Conservation (phyloP, 305 asterid species). For the Ilex paraguariensis region DNA sequence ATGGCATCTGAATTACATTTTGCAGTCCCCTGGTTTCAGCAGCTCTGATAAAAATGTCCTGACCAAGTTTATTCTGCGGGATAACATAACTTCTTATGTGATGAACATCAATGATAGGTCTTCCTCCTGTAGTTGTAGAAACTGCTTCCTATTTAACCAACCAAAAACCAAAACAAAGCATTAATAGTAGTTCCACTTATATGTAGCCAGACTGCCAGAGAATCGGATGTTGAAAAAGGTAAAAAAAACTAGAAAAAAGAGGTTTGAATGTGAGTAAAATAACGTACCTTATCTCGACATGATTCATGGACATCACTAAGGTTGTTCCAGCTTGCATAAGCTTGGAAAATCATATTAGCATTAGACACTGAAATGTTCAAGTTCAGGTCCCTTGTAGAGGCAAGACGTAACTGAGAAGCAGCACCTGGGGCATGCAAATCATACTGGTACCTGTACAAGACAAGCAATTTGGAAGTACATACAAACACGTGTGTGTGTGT, state of each 20-base stretch:
- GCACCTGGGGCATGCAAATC: constrained; percentile 75
- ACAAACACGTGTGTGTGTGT: background rate
- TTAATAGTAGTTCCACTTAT: constrained; percentile 1
- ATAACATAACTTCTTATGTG: constrained; percentile 61
- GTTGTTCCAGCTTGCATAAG: constrained; percentile 95
- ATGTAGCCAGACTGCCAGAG: background rate
- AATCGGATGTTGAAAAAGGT: background rate
- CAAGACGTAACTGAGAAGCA: constrained; percentile 79
- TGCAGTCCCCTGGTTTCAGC: constrained; percentile 46
- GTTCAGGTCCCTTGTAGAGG: constrained; percentile 72
- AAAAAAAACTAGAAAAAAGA: background rate
- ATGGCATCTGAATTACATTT: constrained; percentile 64
- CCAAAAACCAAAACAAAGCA: constrained; percentile 16
- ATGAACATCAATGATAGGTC: constrained; percentile 64
- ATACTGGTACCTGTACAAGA: constrained; percentile 56
- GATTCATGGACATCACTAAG: constrained; percentile 56
- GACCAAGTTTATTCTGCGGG: constrained; percentile 90
- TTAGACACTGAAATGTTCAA: constrained; percentile 83
- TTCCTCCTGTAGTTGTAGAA: constrained; percentile 43
- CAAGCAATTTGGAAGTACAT: background rate
- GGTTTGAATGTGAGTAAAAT: constrained; percentile 7
- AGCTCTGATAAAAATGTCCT: constrained; percentile 73
- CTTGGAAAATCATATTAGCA: constrained; percentile 88
- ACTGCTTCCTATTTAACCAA: constrained; percentile 45
- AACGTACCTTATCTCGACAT: constrained; percentile 27